A percentile compares a stretch with the other conserved stretches of the same genome.
These are phyloP conservation scores for Aspergillus fischeri DNA, from an alignment of 2,329 filamentous ascomycete species.

Conservation along the genomic window DNA sequence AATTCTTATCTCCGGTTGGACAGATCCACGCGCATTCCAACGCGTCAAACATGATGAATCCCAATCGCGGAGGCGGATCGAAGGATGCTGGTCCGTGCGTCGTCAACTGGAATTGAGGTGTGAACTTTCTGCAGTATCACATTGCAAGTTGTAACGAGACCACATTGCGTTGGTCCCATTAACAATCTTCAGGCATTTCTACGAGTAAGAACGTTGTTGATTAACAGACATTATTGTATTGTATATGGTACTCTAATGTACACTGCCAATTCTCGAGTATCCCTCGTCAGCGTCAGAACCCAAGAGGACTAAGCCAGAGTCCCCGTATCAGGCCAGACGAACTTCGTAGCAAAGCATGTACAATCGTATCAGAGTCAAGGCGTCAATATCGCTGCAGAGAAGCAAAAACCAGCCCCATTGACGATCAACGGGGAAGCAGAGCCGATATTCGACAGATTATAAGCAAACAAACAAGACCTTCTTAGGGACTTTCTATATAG, in stretches of 20 bases:
- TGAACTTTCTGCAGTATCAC: not conserved
- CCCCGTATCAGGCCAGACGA: not conserved
- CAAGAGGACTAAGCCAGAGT: not conserved
- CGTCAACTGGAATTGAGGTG: not conserved
- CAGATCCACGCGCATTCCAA: not conserved
- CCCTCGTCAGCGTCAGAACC: not conserved
- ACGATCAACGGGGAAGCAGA: not conserved
- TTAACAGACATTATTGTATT: not conserved
- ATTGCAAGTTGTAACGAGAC: not conserved
- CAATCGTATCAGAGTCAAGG: not conserved
- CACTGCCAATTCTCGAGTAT: not conserved
- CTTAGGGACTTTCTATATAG: not conserved
- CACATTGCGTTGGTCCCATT: not conserved
- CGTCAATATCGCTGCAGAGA: constrained; percentile 3
- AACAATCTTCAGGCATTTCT: not conserved
- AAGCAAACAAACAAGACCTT: not conserved
- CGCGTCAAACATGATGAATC: not conserved
- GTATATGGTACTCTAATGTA: not conserved
- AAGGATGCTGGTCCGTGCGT: not conserved
- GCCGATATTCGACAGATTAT: not conserved
- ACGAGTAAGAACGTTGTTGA: not conserved
- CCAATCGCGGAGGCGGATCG: not conserved
- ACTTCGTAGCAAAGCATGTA: not conserved
- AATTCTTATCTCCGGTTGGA: not conserved
- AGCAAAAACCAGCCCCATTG: not conserved